These are phyloP conservation scores for Pleurotus ostreatus DNA, from an alignment of 768 basidiomycete genomes.

Conservation along the genomic window DNA sequence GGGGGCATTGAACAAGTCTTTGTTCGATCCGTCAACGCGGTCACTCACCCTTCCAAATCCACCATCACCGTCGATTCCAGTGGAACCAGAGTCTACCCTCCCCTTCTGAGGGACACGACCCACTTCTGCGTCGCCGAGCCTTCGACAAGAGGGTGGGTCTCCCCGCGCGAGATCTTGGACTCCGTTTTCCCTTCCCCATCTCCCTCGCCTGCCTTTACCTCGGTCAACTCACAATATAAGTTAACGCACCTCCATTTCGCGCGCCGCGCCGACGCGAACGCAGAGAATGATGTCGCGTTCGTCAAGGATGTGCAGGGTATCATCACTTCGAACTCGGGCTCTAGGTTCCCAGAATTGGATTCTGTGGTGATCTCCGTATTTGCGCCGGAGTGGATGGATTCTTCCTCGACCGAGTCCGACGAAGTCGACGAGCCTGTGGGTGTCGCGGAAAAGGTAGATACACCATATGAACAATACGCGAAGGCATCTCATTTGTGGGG, in stretches of 20 bases:
- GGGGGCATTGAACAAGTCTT: too few species aligned
- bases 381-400: conserved; percentile 13
- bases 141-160: too few species aligned
- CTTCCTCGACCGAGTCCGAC: conserved; percentile 11
- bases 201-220: too few species aligned
- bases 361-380: conserved; percentile 30
- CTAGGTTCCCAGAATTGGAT: conserved; percentile 19
- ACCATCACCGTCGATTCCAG: too few species aligned
- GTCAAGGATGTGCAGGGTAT: conserved; percentile 25
- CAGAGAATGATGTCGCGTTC: conserved; percentile 36
- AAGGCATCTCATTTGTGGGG: conserved; percentile 7
- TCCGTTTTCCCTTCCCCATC: too few species aligned
- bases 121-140: too few species aligned
- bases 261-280: conserved; percentile 35
- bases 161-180: too few species aligned
- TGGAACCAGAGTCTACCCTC: too few species aligned
- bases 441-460: conserved; percentile 20
- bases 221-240: background rate
- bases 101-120: too few species aligned
- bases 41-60: too few species aligned
- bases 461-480: conserved; percentile 20
- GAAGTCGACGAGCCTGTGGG: conserved; percentile 17
- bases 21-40: too few species aligned
- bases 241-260: conserved; percentile 37
- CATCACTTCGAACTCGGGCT: conserved; percentile 20